Evolutionary conservation across 345 rosid species (phyloP).

Genomic region (Reutealis trisperma): DNA sequence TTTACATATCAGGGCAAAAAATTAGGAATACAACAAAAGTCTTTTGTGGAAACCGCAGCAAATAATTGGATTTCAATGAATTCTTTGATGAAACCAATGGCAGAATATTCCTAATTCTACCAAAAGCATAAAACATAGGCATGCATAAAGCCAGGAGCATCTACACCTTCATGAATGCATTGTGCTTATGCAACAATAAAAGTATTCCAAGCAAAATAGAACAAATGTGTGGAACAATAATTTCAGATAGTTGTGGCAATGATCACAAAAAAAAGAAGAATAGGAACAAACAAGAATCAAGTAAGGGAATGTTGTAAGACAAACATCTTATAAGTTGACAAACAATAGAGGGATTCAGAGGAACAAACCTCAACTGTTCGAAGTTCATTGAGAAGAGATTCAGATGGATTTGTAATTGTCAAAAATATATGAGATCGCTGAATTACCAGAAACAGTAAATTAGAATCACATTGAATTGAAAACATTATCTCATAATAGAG

Average conservation of each 20-base stretch:
- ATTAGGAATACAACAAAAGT: not conserved
- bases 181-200: not conserved
- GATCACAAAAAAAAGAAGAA: not conserved
- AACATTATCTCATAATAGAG: not conserved
- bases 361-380: conserved; percentile 92
- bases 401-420: conserved; percentile 90
- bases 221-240: not conserved
- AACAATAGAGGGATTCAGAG: conserved; percentile 18
- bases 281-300: not conserved
- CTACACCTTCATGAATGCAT: not conserved
- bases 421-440: conserved; percentile 80
- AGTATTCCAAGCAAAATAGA: not conserved
- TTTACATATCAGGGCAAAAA: not conserved
- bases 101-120: not conserved
- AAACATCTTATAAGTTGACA: not conserved
- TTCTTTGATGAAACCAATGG: not conserved
- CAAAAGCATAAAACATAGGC: not conserved
- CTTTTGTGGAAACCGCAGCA: not conserved
- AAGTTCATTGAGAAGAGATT: conserved; percentile 90
- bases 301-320: not conserved
- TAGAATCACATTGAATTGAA: conserved; percentile 5
- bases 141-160: not conserved
- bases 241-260: not conserved
- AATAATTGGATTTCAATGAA: not conserved
- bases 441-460: conserved; percentile 22